Evolutionary conservation across 2,329 filamentous ascomycete genomes (phyloP).

Genomic region (Cladophialophora bantiana): DNA sequence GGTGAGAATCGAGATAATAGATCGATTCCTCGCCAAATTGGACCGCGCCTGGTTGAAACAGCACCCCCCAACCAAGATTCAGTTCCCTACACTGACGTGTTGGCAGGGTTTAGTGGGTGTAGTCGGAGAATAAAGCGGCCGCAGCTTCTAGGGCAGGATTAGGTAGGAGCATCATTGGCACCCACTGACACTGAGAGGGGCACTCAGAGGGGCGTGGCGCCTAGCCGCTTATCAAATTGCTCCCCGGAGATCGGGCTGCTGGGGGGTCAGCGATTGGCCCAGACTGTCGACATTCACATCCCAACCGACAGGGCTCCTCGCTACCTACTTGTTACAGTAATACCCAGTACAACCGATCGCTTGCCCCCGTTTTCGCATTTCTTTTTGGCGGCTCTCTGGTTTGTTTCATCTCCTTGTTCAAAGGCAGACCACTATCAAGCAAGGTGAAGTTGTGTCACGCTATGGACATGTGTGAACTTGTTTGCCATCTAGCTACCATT

Average conservation of each 20-base stretch:
- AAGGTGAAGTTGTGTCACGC: neutral
- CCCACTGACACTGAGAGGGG: neutral
- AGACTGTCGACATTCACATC: neutral
- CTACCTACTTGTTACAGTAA: too few species aligned
- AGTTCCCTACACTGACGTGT: neutral
- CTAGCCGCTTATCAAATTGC: constrained; percentile 20
- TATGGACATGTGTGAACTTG: neutral
- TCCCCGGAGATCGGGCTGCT: constrained; percentile 19
- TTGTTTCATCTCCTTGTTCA: constrained; percentile 13
- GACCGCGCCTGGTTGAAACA: constrained; percentile 20
- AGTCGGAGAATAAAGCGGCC: constrained; percentile 27
- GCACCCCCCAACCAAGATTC: neutral
- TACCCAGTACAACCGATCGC: neutral
- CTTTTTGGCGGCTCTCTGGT: constrained; percentile 4
- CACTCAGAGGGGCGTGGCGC: neutral
- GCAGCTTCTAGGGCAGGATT: neutral
- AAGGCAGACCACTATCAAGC: neutral
- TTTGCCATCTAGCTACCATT: neutral
- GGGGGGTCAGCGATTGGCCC: constrained; percentile 6
- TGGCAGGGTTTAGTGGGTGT: constrained; percentile 7
- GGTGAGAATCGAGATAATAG: neutral
- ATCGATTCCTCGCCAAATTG: constrained; percentile 6
- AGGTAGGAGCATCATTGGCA: neutral
- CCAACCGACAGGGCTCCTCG: constrained; percentile 4
- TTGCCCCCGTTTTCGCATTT: neutral